Evolutionary conservation across 2,329 filamentous ascomycete genomes (phyloP).

Genomic region (Coniosporium tulheliwenetii): DNA sequence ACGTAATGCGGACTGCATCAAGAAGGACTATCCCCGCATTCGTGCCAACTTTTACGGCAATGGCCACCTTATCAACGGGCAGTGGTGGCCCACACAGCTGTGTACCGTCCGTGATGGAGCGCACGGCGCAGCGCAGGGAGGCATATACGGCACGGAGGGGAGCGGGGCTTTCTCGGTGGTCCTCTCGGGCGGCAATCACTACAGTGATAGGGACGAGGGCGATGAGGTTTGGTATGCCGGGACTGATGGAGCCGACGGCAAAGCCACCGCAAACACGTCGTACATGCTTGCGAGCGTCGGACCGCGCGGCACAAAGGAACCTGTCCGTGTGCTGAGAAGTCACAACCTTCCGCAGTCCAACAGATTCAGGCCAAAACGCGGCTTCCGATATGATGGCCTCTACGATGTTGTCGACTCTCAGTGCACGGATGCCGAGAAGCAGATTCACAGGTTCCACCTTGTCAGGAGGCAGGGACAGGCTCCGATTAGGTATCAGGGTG

Average conservation of each 20-base stretch:
- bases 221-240: conserved; percentile 36
- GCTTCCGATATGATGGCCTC: conserved; percentile 42
- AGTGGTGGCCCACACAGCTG: conserved; percentile 41
- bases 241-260: conserved; percentile 23
- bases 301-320: conserved; percentile 12
- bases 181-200: conserved; percentile 21
- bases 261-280: conserved; percentile 22
- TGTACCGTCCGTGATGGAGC: conserved; percentile 36
- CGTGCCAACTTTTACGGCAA: conserved; percentile 21
- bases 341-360: conserved; percentile 19
- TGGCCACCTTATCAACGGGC: conserved; percentile 25
- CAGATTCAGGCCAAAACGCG: conserved; percentile 27
- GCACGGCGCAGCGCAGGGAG: conserved; percentile 32
- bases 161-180: conserved; percentile 40
- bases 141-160: conserved; percentile 32
- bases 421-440: conserved; percentile 22
- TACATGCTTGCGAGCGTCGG: conserved; percentile 24
- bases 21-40: conserved; percentile 8
- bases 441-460: conserved; percentile 32
- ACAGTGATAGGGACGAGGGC: conserved; percentile 35
- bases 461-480: conserved; percentile 26
- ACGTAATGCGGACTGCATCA: conserved; percentile 12
- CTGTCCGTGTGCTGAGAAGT: conserved; percentile 36
- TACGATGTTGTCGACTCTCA: conserved; percentile 30
- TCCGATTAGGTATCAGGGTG: conserved; percentile 28